These are phyloP conservation scores for Dendrobium catenatum DNA, from an alignment of 106 monocot species.

Conservation along the genomic window DNA sequence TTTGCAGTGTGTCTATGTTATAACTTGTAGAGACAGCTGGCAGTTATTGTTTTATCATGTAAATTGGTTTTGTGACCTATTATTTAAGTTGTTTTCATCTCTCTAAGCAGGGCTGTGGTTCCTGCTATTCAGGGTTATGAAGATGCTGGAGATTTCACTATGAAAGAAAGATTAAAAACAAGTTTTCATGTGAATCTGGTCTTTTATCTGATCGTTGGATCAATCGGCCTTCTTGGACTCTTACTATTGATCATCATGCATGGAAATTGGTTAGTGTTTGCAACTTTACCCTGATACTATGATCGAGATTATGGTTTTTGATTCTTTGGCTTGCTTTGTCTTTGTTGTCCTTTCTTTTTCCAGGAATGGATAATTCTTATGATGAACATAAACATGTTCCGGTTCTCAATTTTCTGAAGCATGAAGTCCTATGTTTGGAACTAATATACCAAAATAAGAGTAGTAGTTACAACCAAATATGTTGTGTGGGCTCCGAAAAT, in stretches of 20 bases:
- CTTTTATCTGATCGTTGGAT: constrained; percentile 82
- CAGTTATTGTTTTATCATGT: neutral
- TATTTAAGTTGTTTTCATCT: constrained; percentile 19
- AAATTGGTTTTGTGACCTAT: neutral
- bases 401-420: neutral
- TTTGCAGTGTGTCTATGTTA: neutral
- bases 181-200: constrained; percentile 75
- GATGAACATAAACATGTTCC: neutral
- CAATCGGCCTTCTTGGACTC: constrained; percentile 84
- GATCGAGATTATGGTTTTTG: neutral
- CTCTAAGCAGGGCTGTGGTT: constrained; percentile 85
- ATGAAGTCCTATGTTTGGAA: neutral
- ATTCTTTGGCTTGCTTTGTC: neutral
- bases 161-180: constrained; percentile 85
- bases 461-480: neutral
- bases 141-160: constrained; percentile 95
- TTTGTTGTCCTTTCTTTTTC: neutral
- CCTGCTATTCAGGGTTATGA: constrained; percentile 95
- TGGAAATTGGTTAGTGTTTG: constrained; percentile 47
- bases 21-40: neutral
- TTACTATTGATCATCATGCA: constrained; percentile 85
- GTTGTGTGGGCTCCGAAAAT: neutral
- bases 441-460: neutral
- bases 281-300: neutral
- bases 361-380: neutral